A percentile compares a stretch with the other conserved stretches of the same genome.
Evolutionary conservation across 306 rosid genomes (phyloP).

Genomic region (Quillaja saponaria): DNA sequence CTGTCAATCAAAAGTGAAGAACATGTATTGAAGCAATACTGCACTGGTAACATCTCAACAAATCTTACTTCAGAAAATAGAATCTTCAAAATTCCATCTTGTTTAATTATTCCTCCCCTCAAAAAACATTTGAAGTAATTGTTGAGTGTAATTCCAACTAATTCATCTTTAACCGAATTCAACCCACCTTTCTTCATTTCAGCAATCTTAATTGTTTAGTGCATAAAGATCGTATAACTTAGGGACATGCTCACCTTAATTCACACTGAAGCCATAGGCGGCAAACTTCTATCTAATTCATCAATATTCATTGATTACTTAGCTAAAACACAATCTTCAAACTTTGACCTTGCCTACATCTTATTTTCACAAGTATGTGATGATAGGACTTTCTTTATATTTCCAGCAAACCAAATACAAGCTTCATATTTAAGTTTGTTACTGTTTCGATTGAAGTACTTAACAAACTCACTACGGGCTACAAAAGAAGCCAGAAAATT

Average conservation of each 20-base stretch:
- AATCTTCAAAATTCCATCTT: no score
- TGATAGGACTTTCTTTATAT: background rate
- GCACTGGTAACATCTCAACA: no score
- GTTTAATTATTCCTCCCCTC: no score
- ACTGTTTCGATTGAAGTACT: no score
- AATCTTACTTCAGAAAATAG: no score
- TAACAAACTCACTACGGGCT: background rate
- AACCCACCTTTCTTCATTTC: no score
- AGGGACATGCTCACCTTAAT: no score
- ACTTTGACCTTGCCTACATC: background rate
- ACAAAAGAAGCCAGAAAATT: slow-evolving; percentile 2
- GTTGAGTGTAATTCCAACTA: background rate
- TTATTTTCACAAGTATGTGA: background rate
- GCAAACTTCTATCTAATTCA: background rate
- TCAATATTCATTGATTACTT: background rate
- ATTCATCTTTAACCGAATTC: background rate
- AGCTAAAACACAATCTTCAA: background rate
- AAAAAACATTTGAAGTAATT: background rate
- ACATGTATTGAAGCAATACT: background rate
- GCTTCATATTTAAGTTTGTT: no score
- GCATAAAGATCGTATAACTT: background rate
- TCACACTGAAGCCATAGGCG: background rate
- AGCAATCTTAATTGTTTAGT: background rate
- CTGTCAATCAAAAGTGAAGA: no score
- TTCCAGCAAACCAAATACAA: background rate